These are phyloP conservation scores for Mitragyna speciosa DNA, from an alignment of 257 asterid genomes.

Conservation along the genomic window DNA sequence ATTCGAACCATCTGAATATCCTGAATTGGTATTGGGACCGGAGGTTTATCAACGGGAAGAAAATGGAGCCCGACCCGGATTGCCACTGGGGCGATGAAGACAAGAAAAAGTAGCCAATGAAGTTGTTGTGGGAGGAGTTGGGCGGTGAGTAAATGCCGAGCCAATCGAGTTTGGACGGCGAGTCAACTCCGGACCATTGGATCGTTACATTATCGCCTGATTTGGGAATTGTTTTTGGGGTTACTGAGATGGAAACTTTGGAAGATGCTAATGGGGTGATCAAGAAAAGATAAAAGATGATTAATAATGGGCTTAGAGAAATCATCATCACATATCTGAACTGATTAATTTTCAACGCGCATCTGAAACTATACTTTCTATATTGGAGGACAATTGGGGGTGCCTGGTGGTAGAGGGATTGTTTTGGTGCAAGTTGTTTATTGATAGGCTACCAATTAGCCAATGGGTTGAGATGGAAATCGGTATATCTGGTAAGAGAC, in stretches of 20 bases:
- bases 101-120: conserved; percentile 76
- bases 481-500: neutral
- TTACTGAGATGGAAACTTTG: conserved; percentile 42
- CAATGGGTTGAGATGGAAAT: neutral
- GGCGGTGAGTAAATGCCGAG: conserved; percentile 83
- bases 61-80: conserved; percentile 79
- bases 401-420: too few relatives aligned
- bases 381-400: neutral
- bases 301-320: conserved; percentile 5
- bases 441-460: neutral
- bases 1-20: conserved; percentile 70
- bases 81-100: conserved; percentile 62
- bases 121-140: conserved; percentile 51
- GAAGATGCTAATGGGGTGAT: conserved; percentile 31
- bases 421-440: neutral
- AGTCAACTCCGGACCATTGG: conserved; percentile 68
- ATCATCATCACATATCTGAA: conserved; percentile 9
- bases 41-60: conserved; percentile 64
- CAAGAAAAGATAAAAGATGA: conserved; percentile 22
- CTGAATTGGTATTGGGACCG: conserved; percentile 82
- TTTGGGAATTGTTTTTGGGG: conserved; percentile 48
- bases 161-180: conserved; percentile 77
- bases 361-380: neutral
- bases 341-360: neutral
- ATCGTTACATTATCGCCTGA: conserved; percentile 69